A percentile compares a stretch with the other conserved stretches of the same genome.
phyloP scores from a whole-genome alignment of 345 rosid species.

The Alliaria petiolata region DNA sequence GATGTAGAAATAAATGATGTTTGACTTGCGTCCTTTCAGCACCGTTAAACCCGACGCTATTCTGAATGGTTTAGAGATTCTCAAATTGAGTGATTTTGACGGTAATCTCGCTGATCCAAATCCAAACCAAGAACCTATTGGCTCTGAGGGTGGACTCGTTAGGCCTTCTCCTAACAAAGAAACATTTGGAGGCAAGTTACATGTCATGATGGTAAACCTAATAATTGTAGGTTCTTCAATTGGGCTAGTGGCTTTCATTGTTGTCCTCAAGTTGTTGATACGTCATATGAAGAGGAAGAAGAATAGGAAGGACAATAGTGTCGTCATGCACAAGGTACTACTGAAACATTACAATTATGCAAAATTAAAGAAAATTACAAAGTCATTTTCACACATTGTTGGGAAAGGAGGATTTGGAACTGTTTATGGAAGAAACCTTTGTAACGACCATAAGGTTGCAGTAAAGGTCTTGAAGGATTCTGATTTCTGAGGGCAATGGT shows the following conservation, averaged over 20 bases:
- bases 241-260: not conserved
- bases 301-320: not conserved
- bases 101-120: slow-evolving; percentile 28
- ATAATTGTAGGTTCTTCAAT: not conserved
- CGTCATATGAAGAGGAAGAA: not conserved
- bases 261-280: not conserved
- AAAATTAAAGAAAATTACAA: not conserved
- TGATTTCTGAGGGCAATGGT: not conserved
- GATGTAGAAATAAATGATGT: slow-evolving; percentile 56
- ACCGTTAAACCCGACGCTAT: not conserved
- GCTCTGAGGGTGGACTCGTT: too few relatives aligned
- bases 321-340: not conserved
- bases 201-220: not conserved
- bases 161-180: too few relatives aligned
- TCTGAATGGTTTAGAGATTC: slow-evolving; percentile 49
- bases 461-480: not conserved
- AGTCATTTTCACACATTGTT: not conserved
- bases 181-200: not conserved
- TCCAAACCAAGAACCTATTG: not conserved
- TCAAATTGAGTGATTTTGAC: not conserved
- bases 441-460: not conserved
- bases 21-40: not conserved
- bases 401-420: slow-evolving; percentile 13
- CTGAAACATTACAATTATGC: not conserved
- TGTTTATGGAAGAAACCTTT: not conserved